Percentiles rank a stretch among this genome's conserved stretches.
Evolutionary conservation across 148 eudicot species (phyloP).

Genomic region (Fallopia convolvulus): DNA sequence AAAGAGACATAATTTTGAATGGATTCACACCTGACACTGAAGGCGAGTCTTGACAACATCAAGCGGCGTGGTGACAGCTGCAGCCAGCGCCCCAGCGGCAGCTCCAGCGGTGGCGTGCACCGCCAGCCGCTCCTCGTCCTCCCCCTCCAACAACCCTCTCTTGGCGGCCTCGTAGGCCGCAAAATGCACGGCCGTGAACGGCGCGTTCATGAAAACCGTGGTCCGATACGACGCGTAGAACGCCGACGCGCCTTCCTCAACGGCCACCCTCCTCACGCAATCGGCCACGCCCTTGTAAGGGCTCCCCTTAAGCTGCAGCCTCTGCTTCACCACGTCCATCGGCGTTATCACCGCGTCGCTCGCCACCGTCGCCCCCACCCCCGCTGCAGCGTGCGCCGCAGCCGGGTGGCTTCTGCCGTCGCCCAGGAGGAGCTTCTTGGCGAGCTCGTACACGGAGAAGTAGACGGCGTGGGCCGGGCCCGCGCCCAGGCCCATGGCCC

Average conservation of each 20-base stretch:
- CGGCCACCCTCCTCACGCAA: conserved; percentile 52
- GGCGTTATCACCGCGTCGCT: conserved; percentile 91
- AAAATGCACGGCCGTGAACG: conserved; percentile 80
- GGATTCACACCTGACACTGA: conserved; percentile 71
- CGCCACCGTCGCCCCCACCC: conserved; percentile 74
- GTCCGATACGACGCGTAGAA: conserved; percentile 81
- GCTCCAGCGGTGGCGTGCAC: conserved; percentile 94
- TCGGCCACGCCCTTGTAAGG: conserved; percentile 62
- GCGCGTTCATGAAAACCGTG: conserved; percentile 88
- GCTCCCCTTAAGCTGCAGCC: conserved; percentile 57
- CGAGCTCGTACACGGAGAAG: conserved; percentile 64
- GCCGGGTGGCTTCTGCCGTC: conserved; percentile 34
- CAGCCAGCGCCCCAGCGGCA: conserved; percentile 77
- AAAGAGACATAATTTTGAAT: no score
- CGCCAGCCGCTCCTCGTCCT: conserved; percentile 48
- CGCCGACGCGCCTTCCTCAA: conserved; percentile 69
- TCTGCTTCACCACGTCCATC: conserved; percentile 91
- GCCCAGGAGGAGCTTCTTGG: conserved; percentile 39
- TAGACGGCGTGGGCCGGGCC: conserved; percentile 94
- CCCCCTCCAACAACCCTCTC: conserved; percentile 48
- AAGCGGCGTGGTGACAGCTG: conserved; percentile 62
- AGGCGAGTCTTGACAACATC: conserved; percentile 94
- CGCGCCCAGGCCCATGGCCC: conserved; percentile 88
- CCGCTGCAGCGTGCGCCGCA: conserved; percentile 55
- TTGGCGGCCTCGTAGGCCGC: conserved; percentile 84